Evolutionary conservation across 129 eudicot genomes (phyloP).

Genomic region (Deinandra increscens): DNA sequence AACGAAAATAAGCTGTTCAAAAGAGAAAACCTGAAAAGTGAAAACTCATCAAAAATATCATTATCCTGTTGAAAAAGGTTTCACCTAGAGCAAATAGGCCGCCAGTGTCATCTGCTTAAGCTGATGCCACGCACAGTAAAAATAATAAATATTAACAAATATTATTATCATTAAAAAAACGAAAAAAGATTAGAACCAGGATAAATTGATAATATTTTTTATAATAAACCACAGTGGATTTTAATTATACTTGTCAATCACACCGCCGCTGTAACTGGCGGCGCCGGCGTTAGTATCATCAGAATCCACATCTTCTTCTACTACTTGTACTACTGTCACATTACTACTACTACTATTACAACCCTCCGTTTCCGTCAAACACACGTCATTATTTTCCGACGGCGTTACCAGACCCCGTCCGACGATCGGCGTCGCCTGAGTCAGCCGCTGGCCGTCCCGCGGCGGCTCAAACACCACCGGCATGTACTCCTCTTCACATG

Average conservation of each 20-base stretch:
- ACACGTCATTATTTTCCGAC: constrained; percentile 18
- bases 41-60: background rate
- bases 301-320: constrained; percentile 30
- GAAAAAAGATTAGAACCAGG: background rate
- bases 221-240: background rate
- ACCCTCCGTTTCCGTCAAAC: constrained; percentile 22
- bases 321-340: constrained; percentile 23
- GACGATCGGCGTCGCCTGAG: constrained; percentile 50
- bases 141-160: background rate
- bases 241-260: background rate
- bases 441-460: constrained; percentile 59
- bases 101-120: constrained; percentile 24
- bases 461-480: constrained; percentile 87
- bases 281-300: constrained; percentile 11
- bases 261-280: constrained; percentile 35
- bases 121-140: constrained; percentile 38
- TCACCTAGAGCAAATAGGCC: constrained; percentile 31
- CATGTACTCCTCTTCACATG: constrained; percentile 80
- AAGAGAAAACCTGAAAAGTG: too few species aligned
- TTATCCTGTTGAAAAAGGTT: constrained; percentile 21
- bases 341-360: constrained; percentile 22
- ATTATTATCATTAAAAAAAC: too few species aligned
- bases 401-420: constrained; percentile 25
- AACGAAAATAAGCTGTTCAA: too few species aligned
- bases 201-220: background rate